Conservation (phyloP, 2,329 filamentous ascomycete species). For the Colletotrichum falcatum region DNA sequence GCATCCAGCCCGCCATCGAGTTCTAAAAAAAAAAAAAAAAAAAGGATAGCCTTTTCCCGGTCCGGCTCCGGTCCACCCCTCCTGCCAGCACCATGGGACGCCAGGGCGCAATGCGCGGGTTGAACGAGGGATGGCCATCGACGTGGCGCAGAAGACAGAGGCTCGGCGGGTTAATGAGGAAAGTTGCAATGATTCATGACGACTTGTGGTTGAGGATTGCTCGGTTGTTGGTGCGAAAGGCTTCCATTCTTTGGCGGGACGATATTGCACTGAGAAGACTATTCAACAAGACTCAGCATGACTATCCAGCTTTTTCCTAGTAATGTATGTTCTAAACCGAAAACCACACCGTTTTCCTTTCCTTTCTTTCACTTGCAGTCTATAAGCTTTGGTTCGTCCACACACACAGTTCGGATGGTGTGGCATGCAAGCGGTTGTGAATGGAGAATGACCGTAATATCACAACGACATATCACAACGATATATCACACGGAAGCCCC, state of each 20-base stretch:
- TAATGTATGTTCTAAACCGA: too few species aligned
- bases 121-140: neutral
- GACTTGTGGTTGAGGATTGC: neutral
- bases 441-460: too few species aligned
- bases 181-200: neutral
- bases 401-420: fast-evolving
- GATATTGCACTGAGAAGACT: slow-evolving; percentile 5
- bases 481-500: too few species aligned
- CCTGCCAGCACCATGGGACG: too few species aligned
- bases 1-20: neutral
- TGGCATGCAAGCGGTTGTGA: too few species aligned
- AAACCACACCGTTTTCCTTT: neutral
- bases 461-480: too few species aligned
- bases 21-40: too few species aligned
- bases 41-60: neutral
- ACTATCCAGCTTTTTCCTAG: too few species aligned
- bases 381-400: neutral
- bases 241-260: slow-evolving; percentile 25
- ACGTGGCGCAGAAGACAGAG: neutral
- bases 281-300: slow-evolving; percentile 6
- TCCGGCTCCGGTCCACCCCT: neutral
- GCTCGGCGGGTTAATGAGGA: neutral
- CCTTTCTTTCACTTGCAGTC: neutral
- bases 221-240: too few species aligned
- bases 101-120: neutral